Percentiles rank a stretch among this genome's conserved stretches.
Conservation (phyloP, 2,329 filamentous ascomycete species). For the Aspergillus ochraceus region DNA sequence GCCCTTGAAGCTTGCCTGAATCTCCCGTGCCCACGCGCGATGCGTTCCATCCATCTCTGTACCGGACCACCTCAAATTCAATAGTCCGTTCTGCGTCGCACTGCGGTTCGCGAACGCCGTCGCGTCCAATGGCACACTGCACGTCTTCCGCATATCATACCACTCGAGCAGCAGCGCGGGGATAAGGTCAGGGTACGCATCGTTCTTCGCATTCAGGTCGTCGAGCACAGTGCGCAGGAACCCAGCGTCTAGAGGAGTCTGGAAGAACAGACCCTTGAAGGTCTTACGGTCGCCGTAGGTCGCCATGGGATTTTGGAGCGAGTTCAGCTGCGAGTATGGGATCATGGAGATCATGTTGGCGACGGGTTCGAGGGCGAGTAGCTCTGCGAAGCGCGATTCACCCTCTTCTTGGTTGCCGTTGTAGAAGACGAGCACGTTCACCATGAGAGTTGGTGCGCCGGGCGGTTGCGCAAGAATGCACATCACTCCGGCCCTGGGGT, state of each 20-base stretch:
- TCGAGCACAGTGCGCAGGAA: slow-evolving; percentile 35
- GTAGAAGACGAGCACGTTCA: slow-evolving; percentile 35
- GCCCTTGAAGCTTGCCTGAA: slow-evolving; percentile 28
- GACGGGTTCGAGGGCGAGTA: slow-evolving; percentile 41
- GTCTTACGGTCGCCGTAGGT: slow-evolving; percentile 42
- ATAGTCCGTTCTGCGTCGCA: slow-evolving; percentile 46
- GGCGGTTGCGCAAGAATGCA: slow-evolving; percentile 31
- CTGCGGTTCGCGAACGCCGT: slow-evolving; percentile 51
- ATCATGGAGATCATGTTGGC: slow-evolving; percentile 40
- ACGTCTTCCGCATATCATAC: slow-evolving; percentile 42
- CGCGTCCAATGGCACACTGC: slow-evolving; percentile 33
- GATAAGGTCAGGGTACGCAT: slow-evolving; percentile 29
- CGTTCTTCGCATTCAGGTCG: slow-evolving; percentile 30
- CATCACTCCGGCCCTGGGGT: slow-evolving; percentile 52
- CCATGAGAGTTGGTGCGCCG: slow-evolving; percentile 30
- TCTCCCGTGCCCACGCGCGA: slow-evolving; percentile 40
- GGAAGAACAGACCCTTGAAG: slow-evolving; percentile 48
- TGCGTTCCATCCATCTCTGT: slow-evolving; percentile 37
- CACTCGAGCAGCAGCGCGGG: slow-evolving; percentile 44
- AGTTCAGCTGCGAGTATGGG: slow-evolving; percentile 46
- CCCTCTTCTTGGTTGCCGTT: slow-evolving; percentile 41
- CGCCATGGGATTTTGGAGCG: slow-evolving; percentile 37
- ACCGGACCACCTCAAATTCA: slow-evolving; percentile 45
- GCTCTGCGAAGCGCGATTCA: slow-evolving; percentile 33
- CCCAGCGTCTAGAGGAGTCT: slow-evolving; percentile 40